Base-by-base conservation (phyloP, 2,329 filamentous ascomycete species). In the Aspergillus neoniger region DNA sequence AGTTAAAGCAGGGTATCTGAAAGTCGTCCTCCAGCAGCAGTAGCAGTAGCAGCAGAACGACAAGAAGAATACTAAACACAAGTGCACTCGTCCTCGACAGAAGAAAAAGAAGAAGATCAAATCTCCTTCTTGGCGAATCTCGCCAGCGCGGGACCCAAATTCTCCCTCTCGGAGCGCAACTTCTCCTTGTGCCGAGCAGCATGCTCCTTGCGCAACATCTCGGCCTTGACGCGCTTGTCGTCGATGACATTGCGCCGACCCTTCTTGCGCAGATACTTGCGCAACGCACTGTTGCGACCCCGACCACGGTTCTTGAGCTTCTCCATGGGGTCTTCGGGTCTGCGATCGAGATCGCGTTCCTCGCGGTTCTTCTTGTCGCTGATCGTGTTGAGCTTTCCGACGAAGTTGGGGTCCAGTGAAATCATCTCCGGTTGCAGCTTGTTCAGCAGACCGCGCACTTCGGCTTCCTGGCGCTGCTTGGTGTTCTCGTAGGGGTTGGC, bases 341-440 rank as follows among this genome's bases (percentile, higher is more conserved):
- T 88, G 8, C 86, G 83, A 68, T 98, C 94, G 43, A 96, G 83
- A 72, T 96, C 90, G 72, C 86, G 88, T 70, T 96, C 92, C 25
- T 87, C 87, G 71, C 87, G 84, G 52, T 89, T 84, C 80, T 95
- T 88, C 79, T 91, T 85, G 62, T 93, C 87, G 38, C 89, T 91
- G 54, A 91, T 86, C 59, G 92, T 81, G 74, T 99, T 93, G 32
- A 99, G 83, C 67, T 88, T 91, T 58, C 95, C 95, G 69, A 99
- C 87, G 73, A 92, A 96, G 76, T 95, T 90, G 67, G 95, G 94
- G 73, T 99, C 89, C 21, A 99, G 82, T 1, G 92, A 91, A 64
- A 99, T 99, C 92, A 98, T 99, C 73, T 96, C 94, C 3, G 95
- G 94, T 71, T 93, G 88, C 51, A 99, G 83, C 81, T 99, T 99